Evolutionary conservation across 495 filamentous ascomycete species (phyloP).

Genomic region (Glutinoglossum americanum): DNA sequence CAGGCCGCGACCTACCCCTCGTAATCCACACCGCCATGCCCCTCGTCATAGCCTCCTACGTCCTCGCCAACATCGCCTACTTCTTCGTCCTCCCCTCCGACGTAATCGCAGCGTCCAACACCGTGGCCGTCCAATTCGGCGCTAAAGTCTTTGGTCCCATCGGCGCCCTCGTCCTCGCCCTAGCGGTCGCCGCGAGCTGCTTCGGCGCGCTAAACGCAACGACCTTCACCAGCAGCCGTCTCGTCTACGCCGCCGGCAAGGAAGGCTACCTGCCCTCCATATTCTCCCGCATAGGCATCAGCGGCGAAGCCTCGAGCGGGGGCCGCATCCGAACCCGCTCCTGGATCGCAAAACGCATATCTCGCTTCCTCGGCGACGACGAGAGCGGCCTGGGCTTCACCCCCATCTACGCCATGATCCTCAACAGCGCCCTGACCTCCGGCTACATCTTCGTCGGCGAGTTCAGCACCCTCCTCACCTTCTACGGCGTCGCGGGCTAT

Average conservation of each 20-base stretch:
- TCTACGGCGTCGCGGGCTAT: slow-evolving; percentile 93
- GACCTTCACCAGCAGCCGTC: slow-evolving; percentile 79
- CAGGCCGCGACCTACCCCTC: slow-evolving; percentile 70
- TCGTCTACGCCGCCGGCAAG: slow-evolving; percentile 86
- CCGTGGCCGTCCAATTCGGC: slow-evolving; percentile 86
- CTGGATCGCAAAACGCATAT: slow-evolving; percentile 33
- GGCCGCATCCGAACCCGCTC: slow-evolving; percentile 32
- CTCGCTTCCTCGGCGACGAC: slow-evolving; percentile 35
- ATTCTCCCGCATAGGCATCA: slow-evolving; percentile 64
- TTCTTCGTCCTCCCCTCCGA: slow-evolving; percentile 79
- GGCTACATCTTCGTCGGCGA: slow-evolving; percentile 70
- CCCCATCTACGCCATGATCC: slow-evolving; percentile 67
- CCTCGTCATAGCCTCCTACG: slow-evolving; percentile 71
- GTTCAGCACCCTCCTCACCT: slow-evolving; percentile 78
- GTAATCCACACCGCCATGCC: slow-evolving; percentile 97
- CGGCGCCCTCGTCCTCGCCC: slow-evolving; percentile 66
- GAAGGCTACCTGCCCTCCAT: slow-evolving; percentile 80
- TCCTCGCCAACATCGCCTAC: slow-evolving; percentile 79
- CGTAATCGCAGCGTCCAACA: slow-evolving; percentile 66
- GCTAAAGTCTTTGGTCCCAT: slow-evolving; percentile 67
- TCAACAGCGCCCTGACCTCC: slow-evolving; percentile 52
- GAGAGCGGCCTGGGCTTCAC: slow-evolving; percentile 48
- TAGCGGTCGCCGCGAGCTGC: slow-evolving; percentile 73
- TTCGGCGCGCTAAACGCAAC: slow-evolving; percentile 85
- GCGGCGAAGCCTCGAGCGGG: slow-evolving; percentile 13